Conservation (phyloP, 768 basidiomycete genomes). For the Pulveroboletus sp. region DNA sequence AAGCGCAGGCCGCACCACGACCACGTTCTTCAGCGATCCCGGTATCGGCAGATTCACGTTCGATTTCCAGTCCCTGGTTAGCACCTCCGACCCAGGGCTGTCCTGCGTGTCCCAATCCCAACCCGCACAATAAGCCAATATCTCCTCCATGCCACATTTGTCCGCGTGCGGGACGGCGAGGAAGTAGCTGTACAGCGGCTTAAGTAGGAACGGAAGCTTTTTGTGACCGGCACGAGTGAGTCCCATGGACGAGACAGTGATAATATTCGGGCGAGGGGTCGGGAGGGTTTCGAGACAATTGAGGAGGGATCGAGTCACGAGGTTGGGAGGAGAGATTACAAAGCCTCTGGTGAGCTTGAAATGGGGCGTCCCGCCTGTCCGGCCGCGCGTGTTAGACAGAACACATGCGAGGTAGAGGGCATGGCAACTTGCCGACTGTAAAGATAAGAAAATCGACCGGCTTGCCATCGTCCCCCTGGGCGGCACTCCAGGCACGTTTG, state of each 20-base stretch:
- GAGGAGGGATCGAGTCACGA: slow-evolving; percentile 54
- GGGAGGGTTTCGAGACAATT: slow-evolving; percentile 57
- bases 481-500: slow-evolving; percentile 46
- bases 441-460: slow-evolving; percentile 55
- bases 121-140: slow-evolving; percentile 45
- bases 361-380: slow-evolving; percentile 29
- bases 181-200: slow-evolving; percentile 45
- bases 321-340: slow-evolving; percentile 47
- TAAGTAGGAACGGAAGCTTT: slow-evolving; percentile 45
- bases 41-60: slow-evolving; percentile 33
- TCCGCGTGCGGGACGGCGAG: slow-evolving; percentile 50
- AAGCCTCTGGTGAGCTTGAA: slow-evolving; percentile 49
- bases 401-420: not conserved
- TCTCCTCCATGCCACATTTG: slow-evolving; percentile 57
- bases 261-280: slow-evolving; percentile 41
- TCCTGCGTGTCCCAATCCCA: slow-evolving; percentile 51
- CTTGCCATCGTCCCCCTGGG: slow-evolving; percentile 22
- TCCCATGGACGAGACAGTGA: slow-evolving; percentile 53
- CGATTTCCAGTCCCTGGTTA: slow-evolving; percentile 44
- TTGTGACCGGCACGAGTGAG: slow-evolving; percentile 43
- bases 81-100: slow-evolving; percentile 36
- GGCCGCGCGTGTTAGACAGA: not conserved
- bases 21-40: slow-evolving; percentile 40
- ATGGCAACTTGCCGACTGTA: slow-evolving; percentile 49
- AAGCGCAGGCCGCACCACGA: slow-evolving; percentile 54